Percentiles rank a stretch among this genome's conserved stretches.
phyloP scores from a whole-genome alignment of 495 filamentous ascomycete species.

The Massariosphaeria phaeospora region DNA sequence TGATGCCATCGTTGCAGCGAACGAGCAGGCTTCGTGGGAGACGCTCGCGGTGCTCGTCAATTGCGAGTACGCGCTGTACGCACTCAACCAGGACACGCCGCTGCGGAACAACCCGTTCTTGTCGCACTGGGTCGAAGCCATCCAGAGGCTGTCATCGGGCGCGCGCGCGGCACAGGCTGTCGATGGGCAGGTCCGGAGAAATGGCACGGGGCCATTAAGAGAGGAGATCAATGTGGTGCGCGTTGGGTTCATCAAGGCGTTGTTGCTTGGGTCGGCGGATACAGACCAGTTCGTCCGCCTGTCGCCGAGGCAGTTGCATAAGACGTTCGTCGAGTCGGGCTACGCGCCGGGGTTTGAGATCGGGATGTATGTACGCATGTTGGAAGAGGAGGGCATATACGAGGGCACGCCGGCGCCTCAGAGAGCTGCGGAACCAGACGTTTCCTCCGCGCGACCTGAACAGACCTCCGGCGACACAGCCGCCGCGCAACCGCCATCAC shows the following conservation, averaged over 20 bases:
- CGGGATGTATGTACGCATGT: slow-evolving; percentile 29
- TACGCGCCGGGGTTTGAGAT: slow-evolving; percentile 2
- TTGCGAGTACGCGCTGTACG: slow-evolving; percentile 34
- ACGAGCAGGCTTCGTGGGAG: slow-evolving; percentile 2
- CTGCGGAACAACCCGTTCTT: slow-evolving; percentile 42
- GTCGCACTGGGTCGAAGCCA: slow-evolving; percentile 44
- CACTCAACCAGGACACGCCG: slow-evolving; percentile 26
- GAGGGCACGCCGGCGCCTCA: slow-evolving; percentile 13
- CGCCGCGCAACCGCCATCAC: neutral
- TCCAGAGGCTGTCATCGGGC: slow-evolving; percentile 21
- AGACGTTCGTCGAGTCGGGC: slow-evolving; percentile 7
- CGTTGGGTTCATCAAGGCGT: slow-evolving; percentile 5
- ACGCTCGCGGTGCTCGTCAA: slow-evolving; percentile 27
- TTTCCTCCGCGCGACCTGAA: neutral
- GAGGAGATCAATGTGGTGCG: slow-evolving; percentile 7
- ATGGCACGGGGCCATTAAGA: neutral
- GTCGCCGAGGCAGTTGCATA: slow-evolving; percentile 1
- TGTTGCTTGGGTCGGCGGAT: slow-evolving; percentile 5
- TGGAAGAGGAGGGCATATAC: slow-evolving; percentile 37
- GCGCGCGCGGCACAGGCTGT: neutral
- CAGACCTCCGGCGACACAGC: neutral
- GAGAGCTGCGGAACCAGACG: neutral
- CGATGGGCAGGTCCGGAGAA: neutral
- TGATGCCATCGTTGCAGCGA: slow-evolving; percentile 1
- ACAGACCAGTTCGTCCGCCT: slow-evolving; percentile 1